Evolutionary conservation across 352 stramenopile species (phyloP), one percentile per base, ranked within the genome.

Genomic region (Pythium coloratum): DNA sequence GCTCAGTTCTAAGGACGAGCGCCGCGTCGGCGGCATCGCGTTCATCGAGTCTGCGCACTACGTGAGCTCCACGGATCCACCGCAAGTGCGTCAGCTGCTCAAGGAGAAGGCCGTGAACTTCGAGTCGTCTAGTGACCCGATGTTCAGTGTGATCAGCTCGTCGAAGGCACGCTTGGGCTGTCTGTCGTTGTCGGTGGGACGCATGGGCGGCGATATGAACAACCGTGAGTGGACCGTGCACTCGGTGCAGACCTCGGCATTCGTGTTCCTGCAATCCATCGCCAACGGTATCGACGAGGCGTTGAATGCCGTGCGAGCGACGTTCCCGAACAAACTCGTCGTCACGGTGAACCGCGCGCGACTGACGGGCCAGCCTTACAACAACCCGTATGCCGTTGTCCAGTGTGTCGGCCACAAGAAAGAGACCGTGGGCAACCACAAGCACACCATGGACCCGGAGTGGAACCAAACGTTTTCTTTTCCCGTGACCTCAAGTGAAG

Each of bases 401-500:
- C 73, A 86, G 33, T 96, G 88, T 20, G 84, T 90, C 0, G 82
- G 86, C 0, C 88, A 96, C 69, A 95, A 95, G 76, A 95, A 93
- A 34, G 88, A 95, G 64, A 96, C 88, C 0, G 84, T 92, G 13
- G 86, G 86, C 30, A 95, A 86, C 59, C 85, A 96, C 70, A 91
- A 91, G 51, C 88, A 95, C 66, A 96, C 86, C 46, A 96, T 96
- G 88, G 87, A 96, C 28, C 88, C 88, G 0, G 88, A 96, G 69
- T 96, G 88, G 88, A 96, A 96, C 62, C 88, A 96, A 56, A 95
- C 88, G 0, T 96, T 96, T 55, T 94, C 86, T 8, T 96, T 96
- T 50, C 88, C 88, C 0, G 88, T 96, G 8, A 92, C 81, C 14
- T 89, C 83, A 13, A 91, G 76, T 42, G 78, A 91, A 57, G 84